Evolutionary conservation across 1,284 basidiomycete genomes (phyloP).

Genomic region (Cerioporus squamosus): DNA sequence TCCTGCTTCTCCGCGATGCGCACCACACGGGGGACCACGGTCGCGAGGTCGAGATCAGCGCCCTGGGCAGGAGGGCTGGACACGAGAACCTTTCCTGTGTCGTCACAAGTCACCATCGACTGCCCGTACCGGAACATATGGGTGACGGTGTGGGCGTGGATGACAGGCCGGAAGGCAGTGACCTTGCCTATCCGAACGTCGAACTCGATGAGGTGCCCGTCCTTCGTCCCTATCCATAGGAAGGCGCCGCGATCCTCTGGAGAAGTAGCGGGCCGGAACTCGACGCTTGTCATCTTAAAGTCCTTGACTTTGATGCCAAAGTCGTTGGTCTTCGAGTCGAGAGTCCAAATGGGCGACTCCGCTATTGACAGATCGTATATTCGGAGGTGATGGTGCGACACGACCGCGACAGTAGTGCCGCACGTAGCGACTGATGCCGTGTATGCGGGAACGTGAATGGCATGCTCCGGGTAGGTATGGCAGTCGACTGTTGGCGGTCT

Average conservation of each 20-base stretch:
- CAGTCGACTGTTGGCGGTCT: constrained; percentile 62
- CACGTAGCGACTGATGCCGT: constrained; percentile 60
- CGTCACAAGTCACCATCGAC: constrained; percentile 82
- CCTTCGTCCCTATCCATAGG: constrained; percentile 88
- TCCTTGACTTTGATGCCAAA: constrained; percentile 62
- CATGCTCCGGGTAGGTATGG: constrained; percentile 48
- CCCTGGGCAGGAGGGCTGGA: constrained; percentile 59
- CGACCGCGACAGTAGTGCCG: constrained; percentile 67
- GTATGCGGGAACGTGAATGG: constrained; percentile 63
- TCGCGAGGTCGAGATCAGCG: constrained; percentile 41
- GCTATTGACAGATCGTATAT: constrained; percentile 62
- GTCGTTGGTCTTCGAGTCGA: constrained; percentile 68
- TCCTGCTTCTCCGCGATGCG: constrained; percentile 83
- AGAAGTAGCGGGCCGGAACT: constrained; percentile 62
- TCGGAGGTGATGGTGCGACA: constrained; percentile 63
- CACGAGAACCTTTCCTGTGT: constrained; percentile 79
- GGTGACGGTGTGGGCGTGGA: constrained; percentile 70
- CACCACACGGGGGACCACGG: constrained; percentile 62
- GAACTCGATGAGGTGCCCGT: constrained; percentile 84
- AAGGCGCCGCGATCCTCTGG: constrained; percentile 47
- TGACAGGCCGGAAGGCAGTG: constrained; percentile 57
- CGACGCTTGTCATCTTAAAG: constrained; percentile 73
- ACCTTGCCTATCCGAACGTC: constrained; percentile 68
- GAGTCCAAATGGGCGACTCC: constrained; percentile 50
- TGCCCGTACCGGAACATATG: constrained; percentile 74